Base-by-base conservation (phyloP, 225 moss, liverwort and hornwort genomes). In the Pseudisothecium myosuroides region DNA sequence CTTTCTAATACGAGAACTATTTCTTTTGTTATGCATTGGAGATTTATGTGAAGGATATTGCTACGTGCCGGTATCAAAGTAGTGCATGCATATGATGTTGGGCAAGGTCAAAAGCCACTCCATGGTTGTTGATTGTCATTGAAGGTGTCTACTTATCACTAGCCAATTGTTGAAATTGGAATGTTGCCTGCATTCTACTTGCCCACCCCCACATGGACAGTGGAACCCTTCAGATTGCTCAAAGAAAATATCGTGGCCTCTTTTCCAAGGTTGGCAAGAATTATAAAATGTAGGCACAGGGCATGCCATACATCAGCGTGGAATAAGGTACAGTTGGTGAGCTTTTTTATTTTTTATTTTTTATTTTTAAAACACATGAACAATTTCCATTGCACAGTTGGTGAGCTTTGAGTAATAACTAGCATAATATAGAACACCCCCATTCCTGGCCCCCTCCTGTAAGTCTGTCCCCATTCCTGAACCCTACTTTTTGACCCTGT, bases 41-140 rank as follows among this genome's bases (percentile, higher is more conserved):
- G 14, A 69, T 69, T 5, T 14, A 8, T 27, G 2, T n/a, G n/a
- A n/a, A 7, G 1, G 0, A 68, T 7, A n/a, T 68, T 23, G 5
- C 17, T 36, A 36, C 5, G 5, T 37, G 37, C 11, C 2, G 6
- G 10, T 19, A 20, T 37, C 37, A 67, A 67, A 2, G 6, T 67
- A 37, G 10, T 22, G 13, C n/a, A 13, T 69, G 14, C 39, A 26
- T 24, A 69, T 15, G 26, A 1, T 28, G 5, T n/a, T 39, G 80
- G 80, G 28, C 80, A 39, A 28, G n/a, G 80, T 59, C 63, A 34
- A 82, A 63, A 49, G 14, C 45, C 61, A 81, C 9, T 14, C 45
- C 11, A 81, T 32, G 43, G 43, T 61, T 32, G 62, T 49, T 32
- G 34, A 45, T 62, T 47, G 63, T 64, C 63, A 34, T 66, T 17